These are phyloP conservation scores for Cicer arietinum DNA, from an alignment of 306 rosid species.

Conservation along the genomic window DNA sequence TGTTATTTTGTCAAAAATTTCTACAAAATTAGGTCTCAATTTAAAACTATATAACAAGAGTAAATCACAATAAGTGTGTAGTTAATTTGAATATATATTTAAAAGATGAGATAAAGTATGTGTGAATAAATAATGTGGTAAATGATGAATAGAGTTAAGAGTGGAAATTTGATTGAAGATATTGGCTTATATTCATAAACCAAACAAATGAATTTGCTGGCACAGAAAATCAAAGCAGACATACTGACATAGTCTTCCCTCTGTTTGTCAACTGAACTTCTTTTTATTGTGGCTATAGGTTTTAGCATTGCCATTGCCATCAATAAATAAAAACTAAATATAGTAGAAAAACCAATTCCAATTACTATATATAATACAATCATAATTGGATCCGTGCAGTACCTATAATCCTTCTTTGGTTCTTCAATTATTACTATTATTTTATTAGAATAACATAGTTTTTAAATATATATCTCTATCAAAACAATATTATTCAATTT, in stretches of 20 bases:
- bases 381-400: neutral
- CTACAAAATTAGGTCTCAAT: too few species aligned
- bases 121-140: neutral
- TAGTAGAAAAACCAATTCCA: neutral
- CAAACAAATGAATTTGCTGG: slow-evolving; percentile 34
- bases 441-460: neutral
- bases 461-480: neutral
- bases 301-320: slow-evolving; percentile 16
- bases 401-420: slow-evolving; percentile 23
- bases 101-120: neutral
- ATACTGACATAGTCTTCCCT: slow-evolving; percentile 15
- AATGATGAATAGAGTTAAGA: neutral
- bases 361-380: slow-evolving; percentile 26
- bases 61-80: neutral
- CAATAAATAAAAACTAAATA: neutral
- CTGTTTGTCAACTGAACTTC: slow-evolving; percentile 37
- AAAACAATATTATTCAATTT: slow-evolving; percentile 8
- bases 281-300: slow-evolving; percentile 31
- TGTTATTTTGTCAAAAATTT: too few species aligned
- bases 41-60: neutral
- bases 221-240: slow-evolving; percentile 27
- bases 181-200: slow-evolving; percentile 34
- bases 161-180: slow-evolving; percentile 3
- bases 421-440: slow-evolving; percentile 15
- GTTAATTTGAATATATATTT: neutral